phyloP scores from a whole-genome alignment of 768 basidiomycete genomes.

The Gloeopeniophorella convolvens region DNA sequence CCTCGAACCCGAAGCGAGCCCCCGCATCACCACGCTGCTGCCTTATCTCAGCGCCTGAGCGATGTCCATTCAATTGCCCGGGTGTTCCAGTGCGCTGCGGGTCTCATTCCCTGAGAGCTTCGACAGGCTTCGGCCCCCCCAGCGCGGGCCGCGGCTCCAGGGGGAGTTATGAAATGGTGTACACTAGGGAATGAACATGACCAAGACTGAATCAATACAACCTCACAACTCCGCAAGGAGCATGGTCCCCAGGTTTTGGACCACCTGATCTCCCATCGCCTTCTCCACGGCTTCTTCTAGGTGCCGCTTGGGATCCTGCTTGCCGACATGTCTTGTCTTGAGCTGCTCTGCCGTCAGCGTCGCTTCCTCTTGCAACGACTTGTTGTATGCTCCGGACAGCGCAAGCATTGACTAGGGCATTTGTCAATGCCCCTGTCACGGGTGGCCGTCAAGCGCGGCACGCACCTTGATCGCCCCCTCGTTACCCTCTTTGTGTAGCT shows the following conservation, averaged over 20 bases:
- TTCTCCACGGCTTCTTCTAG: slow-evolving; percentile 96
- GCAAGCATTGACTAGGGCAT: slow-evolving; percentile 78
- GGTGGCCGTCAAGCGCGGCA: background rate
- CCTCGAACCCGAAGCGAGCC: no score
- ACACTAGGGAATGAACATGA: slow-evolving; percentile 1
- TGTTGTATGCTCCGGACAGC: slow-evolving; percentile 92
- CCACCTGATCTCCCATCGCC: slow-evolving; percentile 96
- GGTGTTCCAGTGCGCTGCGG: no score
- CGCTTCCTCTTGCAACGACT: slow-evolving; percentile 96
- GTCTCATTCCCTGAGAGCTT: no score
- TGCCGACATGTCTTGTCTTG: slow-evolving; percentile 95
- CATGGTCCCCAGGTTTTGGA: slow-evolving; percentile 93
- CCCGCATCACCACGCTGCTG: no score
- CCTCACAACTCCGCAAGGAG: slow-evolving; percentile 80
- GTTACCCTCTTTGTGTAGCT: slow-evolving; percentile 79
- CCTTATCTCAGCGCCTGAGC: no score
- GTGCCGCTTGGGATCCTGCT: slow-evolving; percentile 97
- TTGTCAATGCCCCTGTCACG: background rate
- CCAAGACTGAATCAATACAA: background rate
- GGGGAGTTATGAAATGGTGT: slow-evolving; percentile 1
- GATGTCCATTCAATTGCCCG: no score
- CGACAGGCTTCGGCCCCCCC: no score
- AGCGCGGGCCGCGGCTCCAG: no score
- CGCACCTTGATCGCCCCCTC: slow-evolving; percentile 92
- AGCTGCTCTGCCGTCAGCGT: slow-evolving; percentile 91